Base-by-base conservation (phyloP, 2,329 filamentous ascomycete species). In the Trichoderma hamatum region DNA sequence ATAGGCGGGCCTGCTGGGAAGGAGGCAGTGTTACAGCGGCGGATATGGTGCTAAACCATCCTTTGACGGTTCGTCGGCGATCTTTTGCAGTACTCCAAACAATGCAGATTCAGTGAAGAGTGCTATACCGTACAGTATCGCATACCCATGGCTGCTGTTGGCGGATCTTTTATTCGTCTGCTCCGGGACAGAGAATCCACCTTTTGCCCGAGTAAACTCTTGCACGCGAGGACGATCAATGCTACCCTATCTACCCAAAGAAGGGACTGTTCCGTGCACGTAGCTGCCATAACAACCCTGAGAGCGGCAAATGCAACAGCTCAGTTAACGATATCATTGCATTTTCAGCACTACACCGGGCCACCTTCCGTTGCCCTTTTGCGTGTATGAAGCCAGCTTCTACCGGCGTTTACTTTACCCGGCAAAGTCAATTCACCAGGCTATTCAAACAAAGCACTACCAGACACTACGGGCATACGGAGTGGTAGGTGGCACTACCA, bases 61-160 rank as follows among this genome's bases (percentile, higher is more conserved):
- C 26, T 56, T n/a, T 67, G 54, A 51, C 64, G 64, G 39, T 34
- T 28, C 64, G 39, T 59, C 54, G 64, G 64, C 39, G 64, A 36
- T 67, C 64, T 59, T 59, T 30, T 59, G n/a, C 30, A 43, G 64
- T 21, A 59, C 30, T 67, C 36, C 49, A 49, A 36, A 49, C n/a
- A 46, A 24, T 34, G 36, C 63, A 39, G n/a, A 28, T 26, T 34
- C 14, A 24, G 39, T 28, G 32, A 49, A 21, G 26, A 55, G 28
- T 28, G 21, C 30, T 56, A n/a, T 43, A 43, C 39, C 9, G 14
- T 46, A 43, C 39, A n/a, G 14, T 46, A 32, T 59, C 21, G 19
- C 34, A 26, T 36, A 21, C 34, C 34, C n/a, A 49, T 49, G n/a
- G 21, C 30, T 24, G 52, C 26, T 24, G 24, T 30, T 58, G 28